phyloP scores from a whole-genome alignment of 495 filamentous ascomycete species.

The Delitschia confertaspora region DNA sequence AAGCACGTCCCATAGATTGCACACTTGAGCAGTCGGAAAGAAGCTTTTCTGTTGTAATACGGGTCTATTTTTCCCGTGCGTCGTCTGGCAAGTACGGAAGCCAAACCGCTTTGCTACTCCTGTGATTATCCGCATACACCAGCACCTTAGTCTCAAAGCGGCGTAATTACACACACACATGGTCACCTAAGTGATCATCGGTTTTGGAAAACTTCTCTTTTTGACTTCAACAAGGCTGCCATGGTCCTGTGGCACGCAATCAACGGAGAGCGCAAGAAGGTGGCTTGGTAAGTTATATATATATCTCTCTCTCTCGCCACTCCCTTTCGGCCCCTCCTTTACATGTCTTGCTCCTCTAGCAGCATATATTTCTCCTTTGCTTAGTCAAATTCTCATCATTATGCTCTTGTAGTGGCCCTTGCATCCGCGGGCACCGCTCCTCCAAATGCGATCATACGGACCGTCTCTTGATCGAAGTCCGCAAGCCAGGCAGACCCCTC shows the following conservation, averaged over 20 bases:
- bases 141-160: no score
- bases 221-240: no score
- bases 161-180: no score
- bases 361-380: not conserved
- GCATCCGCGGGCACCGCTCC: constrained; percentile 78
- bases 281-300: constrained; percentile 25
- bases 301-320: not conserved
- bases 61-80: no score
- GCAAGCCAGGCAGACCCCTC: constrained; percentile 70
- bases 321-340: not conserved
- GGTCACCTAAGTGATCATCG: no score
- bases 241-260: constrained; percentile 26
- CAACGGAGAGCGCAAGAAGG: constrained; percentile 29
- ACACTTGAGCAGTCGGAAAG: no score
- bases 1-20: no score
- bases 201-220: no score
- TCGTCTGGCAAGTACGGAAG: no score
- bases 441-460: constrained; percentile 72
- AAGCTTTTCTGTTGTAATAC: no score
- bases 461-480: constrained; percentile 67
- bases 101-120: no score
- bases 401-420: constrained; percentile 56
- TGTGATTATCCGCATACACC: no score
- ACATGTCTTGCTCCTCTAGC: not conserved
- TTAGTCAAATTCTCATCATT: not conserved